A percentile compares a stretch with the other conserved stretches of the same genome.
Evolutionary conservation across 2,329 filamentous ascomycete genomes (phyloP).

Genomic region (Blastomyces percursus): DNA sequence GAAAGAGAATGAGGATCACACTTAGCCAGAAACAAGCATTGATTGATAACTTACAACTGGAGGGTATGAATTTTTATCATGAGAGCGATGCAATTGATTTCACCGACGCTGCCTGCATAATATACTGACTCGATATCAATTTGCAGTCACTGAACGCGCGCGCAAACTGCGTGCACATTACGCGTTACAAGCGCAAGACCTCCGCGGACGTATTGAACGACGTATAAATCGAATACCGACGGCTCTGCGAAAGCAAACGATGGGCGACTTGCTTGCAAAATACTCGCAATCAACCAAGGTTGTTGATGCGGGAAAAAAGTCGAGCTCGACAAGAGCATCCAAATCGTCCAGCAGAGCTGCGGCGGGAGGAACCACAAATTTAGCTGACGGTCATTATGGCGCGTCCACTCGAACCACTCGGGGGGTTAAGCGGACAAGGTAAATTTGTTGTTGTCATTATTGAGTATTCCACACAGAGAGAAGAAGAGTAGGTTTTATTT

Average conservation of each 20-base stretch:
- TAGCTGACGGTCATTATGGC: constrained; percentile 22
- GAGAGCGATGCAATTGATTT: neutral
- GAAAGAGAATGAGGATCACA: constrained; percentile 53
- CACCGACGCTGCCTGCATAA: neutral
- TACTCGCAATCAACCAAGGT: constrained; percentile 27
- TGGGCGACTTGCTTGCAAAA: constrained; percentile 64
- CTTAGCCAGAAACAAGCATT: constrained; percentile 70
- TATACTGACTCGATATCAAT: neutral
- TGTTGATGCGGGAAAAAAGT: constrained; percentile 31
- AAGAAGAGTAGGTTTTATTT: neutral
- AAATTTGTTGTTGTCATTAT: constrained; percentile 9
- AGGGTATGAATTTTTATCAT: constrained; percentile 49
- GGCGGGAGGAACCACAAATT: constrained; percentile 15
- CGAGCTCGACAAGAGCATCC: constrained; percentile 20
- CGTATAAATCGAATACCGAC: constrained; percentile 85
- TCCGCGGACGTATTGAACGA: constrained; percentile 79
- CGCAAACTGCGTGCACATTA: constrained; percentile 83
- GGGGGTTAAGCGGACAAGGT: constrained; percentile 25
- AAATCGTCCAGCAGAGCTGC: constrained; percentile 19
- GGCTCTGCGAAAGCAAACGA: constrained; percentile 64
- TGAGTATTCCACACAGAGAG: neutral
- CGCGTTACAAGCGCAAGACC: constrained; percentile 72
- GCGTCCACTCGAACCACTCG: constrained; percentile 17
- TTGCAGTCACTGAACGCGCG: constrained; percentile 70
- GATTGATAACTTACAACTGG: constrained; percentile 79